Percentiles rank a stretch among this genome's conserved stretches.
Evolutionary conservation across 139 green algal genomes (phyloP).

Genomic region (Coelastrella sp.): DNA sequence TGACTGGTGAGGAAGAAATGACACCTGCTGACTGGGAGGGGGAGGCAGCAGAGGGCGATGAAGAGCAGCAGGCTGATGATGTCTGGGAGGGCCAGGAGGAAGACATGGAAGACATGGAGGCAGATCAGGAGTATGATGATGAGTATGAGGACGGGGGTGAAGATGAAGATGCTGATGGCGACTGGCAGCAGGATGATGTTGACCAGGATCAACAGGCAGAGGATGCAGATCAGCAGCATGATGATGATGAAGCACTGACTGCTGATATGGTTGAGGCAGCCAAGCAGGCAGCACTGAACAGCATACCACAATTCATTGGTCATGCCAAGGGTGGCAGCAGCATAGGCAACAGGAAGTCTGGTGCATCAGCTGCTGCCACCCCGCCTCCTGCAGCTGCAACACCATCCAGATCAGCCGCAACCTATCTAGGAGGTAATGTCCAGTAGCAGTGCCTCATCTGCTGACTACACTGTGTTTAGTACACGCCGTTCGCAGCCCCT

Average conservation of each 20-base stretch:
- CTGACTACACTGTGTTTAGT: background rate
- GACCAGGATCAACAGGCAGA: background rate
- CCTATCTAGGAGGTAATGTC: background rate
- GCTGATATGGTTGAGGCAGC: background rate
- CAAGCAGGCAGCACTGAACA: background rate
- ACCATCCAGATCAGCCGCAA: background rate
- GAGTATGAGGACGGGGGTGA: background rate
- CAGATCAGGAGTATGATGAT: background rate
- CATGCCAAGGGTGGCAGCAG: too few relatives aligned
- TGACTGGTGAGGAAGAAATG: slow-evolving; percentile 33
- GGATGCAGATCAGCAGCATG: background rate
- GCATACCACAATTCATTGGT: too few relatives aligned
- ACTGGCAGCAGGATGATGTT: background rate
- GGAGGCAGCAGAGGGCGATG: background rate
- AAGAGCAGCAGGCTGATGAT: background rate
- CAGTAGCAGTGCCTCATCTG: too few relatives aligned
- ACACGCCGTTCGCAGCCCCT: too few relatives aligned
- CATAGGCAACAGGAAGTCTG: background rate
- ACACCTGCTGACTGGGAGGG: background rate
- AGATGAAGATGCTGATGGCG: slow-evolving; percentile 17
- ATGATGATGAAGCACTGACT: background rate
- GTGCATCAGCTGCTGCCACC: background rate
- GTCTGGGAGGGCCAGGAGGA: background rate
- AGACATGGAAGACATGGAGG: background rate
- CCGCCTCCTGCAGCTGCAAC: background rate